Base-by-base conservation (phyloP, 78 protist genomes). In the Dictyostelium firmibasis region DNA sequence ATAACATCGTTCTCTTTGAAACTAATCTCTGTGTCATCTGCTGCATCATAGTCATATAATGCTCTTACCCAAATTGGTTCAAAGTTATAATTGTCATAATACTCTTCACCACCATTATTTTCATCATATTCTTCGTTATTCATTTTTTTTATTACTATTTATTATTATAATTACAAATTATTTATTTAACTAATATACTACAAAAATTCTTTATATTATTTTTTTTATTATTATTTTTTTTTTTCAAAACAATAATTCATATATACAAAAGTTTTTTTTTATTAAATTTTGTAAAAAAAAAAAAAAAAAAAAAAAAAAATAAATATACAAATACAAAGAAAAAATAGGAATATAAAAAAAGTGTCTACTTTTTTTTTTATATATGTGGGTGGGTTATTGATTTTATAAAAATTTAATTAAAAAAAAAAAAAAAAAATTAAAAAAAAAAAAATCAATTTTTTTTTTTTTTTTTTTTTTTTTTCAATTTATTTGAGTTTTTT, bases 51-150 rank as follows among this genome's bases (percentile, higher is more conserved):
- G 23, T 88, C 93, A 38, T 88, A 88, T 23, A 88, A 25, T n/a
- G 93, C 93, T 35, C 81, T 44, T 10, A 88, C 93, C 93, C 93
- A 88, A 18, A 79, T 67, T 29, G 86, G 85, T 67, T 88, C 93
- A 36, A 88, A 88, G 14, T 81, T 41, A n/a, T 36, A 27, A 20
- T 27, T 25, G n/a, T 78, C 84, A 47, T 81, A 50, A 35, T 81
- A 27, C 18, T 81, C 70, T 78, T 41, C 84, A 4, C 60, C 84
- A 11, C 31, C 84, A 33, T 14, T 10, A 16, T 78, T 27, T 43
- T 31, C 85, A 9, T 50, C n/a, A 20, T 78, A n/a, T 36, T 78
- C 53, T 78, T 78, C 44, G 14, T 33, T 29, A 27, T 67, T 67
- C 75, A 67, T 67, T 67, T 67, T 67, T 4, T 44, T 9, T 44